A percentile compares a stretch with the other conserved stretches of the same genome.
Evolutionary conservation across 2,329 filamentous ascomycete species (phyloP).

Genomic region (Akanthomyces uredinophilus): DNA sequence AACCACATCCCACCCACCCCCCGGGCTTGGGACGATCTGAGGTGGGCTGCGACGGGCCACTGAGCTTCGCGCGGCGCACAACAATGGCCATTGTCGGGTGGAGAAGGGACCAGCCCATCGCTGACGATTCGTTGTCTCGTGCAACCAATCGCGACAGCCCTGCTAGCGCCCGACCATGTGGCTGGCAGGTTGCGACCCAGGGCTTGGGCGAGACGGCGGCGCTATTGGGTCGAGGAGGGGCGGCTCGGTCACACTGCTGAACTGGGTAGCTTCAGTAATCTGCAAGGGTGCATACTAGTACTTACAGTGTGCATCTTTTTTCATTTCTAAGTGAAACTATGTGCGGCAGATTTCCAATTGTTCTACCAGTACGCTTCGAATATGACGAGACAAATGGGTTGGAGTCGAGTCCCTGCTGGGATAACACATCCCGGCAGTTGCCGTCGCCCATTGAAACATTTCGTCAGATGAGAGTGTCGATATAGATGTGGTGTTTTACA

Average conservation of each 20-base stretch:
- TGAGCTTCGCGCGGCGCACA: not conserved
- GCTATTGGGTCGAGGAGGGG: not conserved
- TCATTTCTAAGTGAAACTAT: not conserved
- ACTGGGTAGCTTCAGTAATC: not conserved
- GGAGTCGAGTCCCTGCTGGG: not conserved
- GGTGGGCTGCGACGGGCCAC: not conserved
- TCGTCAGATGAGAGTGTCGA: not conserved
- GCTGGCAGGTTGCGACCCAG: not conserved
- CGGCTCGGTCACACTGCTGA: not conserved
- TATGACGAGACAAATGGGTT: too few species aligned
- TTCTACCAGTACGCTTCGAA: too few species aligned
- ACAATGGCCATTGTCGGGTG: not conserved
- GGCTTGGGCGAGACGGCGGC: not conserved
- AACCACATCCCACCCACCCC: not conserved
- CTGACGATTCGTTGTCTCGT: slow-evolving; percentile 5
- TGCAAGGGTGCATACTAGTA: not conserved
- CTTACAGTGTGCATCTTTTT: not conserved
- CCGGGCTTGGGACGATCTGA: not conserved
- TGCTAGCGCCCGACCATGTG: slow-evolving; percentile 12
- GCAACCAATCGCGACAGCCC: slow-evolving; percentile 5
- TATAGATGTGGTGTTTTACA: not conserved
- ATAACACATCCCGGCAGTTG: not conserved
- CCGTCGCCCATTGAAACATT: not conserved
- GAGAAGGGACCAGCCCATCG: not conserved
- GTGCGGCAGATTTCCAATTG: too few species aligned